A percentile compares a stretch with the other conserved stretches of the same genome.
Evolutionary conservation across 495 filamentous ascomycete species (phyloP).

Genomic region (Achaetomiella virescens): DNA sequence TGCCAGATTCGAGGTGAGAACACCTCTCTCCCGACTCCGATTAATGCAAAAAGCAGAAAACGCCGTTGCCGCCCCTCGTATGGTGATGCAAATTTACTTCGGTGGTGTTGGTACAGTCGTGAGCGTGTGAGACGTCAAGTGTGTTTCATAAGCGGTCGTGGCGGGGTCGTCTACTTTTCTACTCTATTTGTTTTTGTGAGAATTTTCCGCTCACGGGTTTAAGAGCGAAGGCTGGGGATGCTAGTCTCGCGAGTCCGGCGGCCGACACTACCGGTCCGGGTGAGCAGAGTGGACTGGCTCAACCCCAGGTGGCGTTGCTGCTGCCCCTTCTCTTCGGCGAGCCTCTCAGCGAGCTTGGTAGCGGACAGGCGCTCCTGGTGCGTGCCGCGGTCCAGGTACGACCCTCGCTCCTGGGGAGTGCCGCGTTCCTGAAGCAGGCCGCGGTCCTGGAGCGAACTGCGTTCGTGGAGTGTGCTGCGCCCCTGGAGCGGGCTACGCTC

Average conservation of each 20-base stretch:
- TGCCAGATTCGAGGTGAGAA: no score
- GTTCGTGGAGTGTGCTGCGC: slow-evolving; percentile 20
- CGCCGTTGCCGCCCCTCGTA: neutral
- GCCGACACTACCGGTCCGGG: slow-evolving; percentile 37
- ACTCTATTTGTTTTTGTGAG: neutral
- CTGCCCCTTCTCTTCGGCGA: slow-evolving; percentile 38
- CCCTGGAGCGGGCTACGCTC: slow-evolving; percentile 35
- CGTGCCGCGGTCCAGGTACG: neutral
- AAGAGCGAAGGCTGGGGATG: slow-evolving; percentile 24
- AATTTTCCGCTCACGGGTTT: neutral
- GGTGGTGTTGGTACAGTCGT: neutral
- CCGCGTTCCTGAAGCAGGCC: no score
- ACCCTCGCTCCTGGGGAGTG: no score
- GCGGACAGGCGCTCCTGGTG: slow-evolving; percentile 6
- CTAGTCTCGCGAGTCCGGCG: slow-evolving; percentile 35
- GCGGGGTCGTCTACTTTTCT: neutral
- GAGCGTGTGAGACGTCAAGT: neutral
- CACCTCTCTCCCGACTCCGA: neutral
- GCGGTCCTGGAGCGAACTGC: no score
- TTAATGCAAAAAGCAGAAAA: neutral
- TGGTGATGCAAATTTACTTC: neutral
- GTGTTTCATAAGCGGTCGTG: neutral
- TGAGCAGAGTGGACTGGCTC: slow-evolving; percentile 34
- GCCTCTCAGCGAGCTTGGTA: slow-evolving; percentile 31
- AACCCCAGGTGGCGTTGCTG: slow-evolving; percentile 38